phyloP scores from a whole-genome alignment of 805 yeast species.

The Zygoascus ofunaensis region DNA sequence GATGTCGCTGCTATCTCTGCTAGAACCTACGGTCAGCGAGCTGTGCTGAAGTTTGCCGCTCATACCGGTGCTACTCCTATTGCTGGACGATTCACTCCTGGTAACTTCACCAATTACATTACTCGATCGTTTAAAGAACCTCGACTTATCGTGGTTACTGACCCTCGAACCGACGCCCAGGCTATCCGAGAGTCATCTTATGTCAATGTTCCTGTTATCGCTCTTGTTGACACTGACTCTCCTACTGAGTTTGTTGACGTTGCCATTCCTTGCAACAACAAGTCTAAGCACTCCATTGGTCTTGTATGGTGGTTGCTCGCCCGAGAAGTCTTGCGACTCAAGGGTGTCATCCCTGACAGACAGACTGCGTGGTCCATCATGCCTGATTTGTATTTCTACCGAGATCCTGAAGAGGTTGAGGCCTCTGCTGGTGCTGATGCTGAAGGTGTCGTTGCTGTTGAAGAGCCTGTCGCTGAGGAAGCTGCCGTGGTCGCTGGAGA shows the following conservation, averaged over 20 bases:
- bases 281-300: constrained; percentile 99
- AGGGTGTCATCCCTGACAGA: constrained; percentile 97
- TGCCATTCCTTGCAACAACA: constrained; percentile 99
- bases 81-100: constrained; percentile 99
- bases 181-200: constrained; percentile 99
- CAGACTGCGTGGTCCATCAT: constrained; percentile 95
- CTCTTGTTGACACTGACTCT: constrained; percentile 96
- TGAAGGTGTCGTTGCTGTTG: constrained; percentile 52
- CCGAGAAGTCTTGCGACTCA: constrained; percentile 98
- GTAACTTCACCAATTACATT: constrained; percentile 99
- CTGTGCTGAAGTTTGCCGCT: constrained; percentile 97
- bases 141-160: constrained; percentile 97
- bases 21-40: constrained; percentile 99
- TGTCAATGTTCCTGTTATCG: constrained; percentile 99
- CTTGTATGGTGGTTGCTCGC: constrained; percentile 99
- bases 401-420: constrained; percentile 99
- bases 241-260: constrained; percentile 99
- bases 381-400: constrained; percentile 99
- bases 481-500: constrained; percentile 57
- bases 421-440: constrained; percentile 59
- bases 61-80: constrained; percentile 99
- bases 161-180: constrained; percentile 99
- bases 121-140: constrained; percentile 99
- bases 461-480: constrained; percentile 63
- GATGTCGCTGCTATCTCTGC: constrained; percentile 99